A percentile compares a stretch with the other conserved stretches of the same genome.
Evolutionary conservation across 2,329 filamentous ascomycete genomes (phyloP).

Genomic region (Ophiostoma tasmaniense): DNA sequence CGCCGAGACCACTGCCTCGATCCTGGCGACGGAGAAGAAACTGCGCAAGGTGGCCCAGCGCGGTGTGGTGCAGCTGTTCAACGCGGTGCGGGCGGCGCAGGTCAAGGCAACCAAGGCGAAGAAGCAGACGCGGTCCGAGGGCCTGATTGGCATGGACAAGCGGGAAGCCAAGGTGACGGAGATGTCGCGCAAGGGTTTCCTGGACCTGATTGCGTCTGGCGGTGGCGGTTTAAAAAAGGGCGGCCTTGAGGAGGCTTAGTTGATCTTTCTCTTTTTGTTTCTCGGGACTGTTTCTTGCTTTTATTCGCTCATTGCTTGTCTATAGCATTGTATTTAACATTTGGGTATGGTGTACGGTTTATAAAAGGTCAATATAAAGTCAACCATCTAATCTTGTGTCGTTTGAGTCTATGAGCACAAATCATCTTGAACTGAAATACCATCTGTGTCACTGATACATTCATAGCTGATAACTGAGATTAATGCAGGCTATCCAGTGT

Average conservation of each 20-base stretch:
- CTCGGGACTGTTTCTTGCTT: neutral
- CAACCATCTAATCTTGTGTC: neutral
- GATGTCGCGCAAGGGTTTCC: slow-evolving; percentile 93
- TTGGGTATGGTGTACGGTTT: neutral
- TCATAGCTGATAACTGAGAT: neutral
- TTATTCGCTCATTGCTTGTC: neutral
- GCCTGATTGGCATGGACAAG: slow-evolving; percentile 68
- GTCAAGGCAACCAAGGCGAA: slow-evolving; percentile 76
- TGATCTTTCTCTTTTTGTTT: slow-evolving; percentile 9
- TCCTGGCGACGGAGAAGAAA: slow-evolving; percentile 65
- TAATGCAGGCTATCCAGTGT: neutral
- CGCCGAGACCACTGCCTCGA: slow-evolving; percentile 43
- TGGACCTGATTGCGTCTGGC: slow-evolving; percentile 73
- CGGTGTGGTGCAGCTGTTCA: slow-evolving; percentile 93
- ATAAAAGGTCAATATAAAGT: neutral
- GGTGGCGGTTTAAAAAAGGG: slow-evolving; percentile 53
- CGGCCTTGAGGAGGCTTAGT: slow-evolving; percentile 47
- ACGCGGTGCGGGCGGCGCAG: slow-evolving; percentile 87
- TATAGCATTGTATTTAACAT: neutral
- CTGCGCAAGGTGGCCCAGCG: slow-evolving; percentile 82
- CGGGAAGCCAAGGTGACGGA: slow-evolving; percentile 85
- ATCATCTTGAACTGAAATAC: too few species aligned
- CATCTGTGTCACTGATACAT: too few species aligned
- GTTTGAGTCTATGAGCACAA: too few species aligned
- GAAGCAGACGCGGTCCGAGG: slow-evolving; percentile 57